Conservation (phyloP, 768 basidiomycete species). For the Mycena kentingensis region DNA sequence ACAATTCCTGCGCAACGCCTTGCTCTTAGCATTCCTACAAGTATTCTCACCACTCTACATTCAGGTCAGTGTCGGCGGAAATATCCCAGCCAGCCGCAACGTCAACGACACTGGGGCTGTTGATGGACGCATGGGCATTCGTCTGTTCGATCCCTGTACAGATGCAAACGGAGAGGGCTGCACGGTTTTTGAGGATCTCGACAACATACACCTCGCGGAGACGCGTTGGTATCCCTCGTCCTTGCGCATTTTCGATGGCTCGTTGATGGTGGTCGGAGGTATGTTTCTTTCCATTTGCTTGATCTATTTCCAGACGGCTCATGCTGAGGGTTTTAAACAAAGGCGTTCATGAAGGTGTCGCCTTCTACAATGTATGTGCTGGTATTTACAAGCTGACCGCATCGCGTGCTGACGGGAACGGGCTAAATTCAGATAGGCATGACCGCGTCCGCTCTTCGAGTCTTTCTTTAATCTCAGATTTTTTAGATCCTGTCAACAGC, state of each 20-base stretch:
- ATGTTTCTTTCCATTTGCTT: too few relatives aligned
- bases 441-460: too few relatives aligned
- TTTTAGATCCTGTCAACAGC: conserved; percentile 34
- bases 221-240: conserved; percentile 55
- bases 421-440: too few relatives aligned
- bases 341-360: conserved; percentile 39
- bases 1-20: too few relatives aligned
- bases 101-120: conserved; percentile 32
- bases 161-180: conserved; percentile 26
- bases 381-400: conserved; percentile 37
- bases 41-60: neutral
- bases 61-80: conserved; percentile 49
- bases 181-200: conserved; percentile 44
- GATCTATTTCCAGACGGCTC: too few relatives aligned
- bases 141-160: conserved; percentile 29
- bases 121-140: conserved; percentile 28
- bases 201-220: conserved; percentile 49
- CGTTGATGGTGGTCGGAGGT: conserved; percentile 36
- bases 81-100: conserved; percentile 43
- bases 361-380: conserved; percentile 20
- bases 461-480: neutral
- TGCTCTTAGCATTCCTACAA: neutral
- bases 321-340: too few relatives aligned
- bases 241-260: conserved; percentile 47
- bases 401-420: too few relatives aligned